Base-by-base conservation (phyloP, 2,329 filamentous ascomycete species). In the Colletotrichum euphorbiae region DNA sequence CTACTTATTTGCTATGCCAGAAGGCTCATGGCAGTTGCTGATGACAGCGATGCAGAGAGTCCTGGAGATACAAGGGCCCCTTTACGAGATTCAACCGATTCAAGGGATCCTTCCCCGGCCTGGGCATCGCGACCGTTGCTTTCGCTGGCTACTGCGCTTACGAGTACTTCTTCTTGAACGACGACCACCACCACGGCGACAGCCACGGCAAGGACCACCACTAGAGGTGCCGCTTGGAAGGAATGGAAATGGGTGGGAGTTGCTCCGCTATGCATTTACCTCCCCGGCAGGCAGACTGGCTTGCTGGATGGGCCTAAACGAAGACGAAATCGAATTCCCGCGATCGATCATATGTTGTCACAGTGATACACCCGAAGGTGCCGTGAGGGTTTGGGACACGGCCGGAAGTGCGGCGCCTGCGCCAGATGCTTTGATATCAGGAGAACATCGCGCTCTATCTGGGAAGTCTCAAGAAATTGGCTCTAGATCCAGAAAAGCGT, bases 71-170 rank as follows among this genome's bases (percentile, higher is more conserved):
- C 85, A 90, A 87, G 40, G 96, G 95, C 71, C 90, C 89, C 62
- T 98, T 98, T 85, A 91, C 90, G 72, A 89, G 95, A 75, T 92
- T 85, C 83, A 97, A 97, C 83, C 91, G 96, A 74, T 96, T 98
- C 85, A 94, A 91, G 83, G 85, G 87, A 75, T 85, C 89, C 71
- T 93, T 99, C 78, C 96, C 96, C 42, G 96, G 96, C 70, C 86
- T 99, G 75, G 96, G 96, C 72, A 97, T 95, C 74, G 96, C 94
- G 36, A 92, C 92, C 5, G 94, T 96, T 69, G 94, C 95, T 51
- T 99, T 99, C 80, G 89, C 91, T 56, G 90, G 85, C 71, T 99
- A 99, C 84, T 93, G 94, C 80, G 89, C 88, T 69, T 97, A 93
- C 81, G 96, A 99, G 84, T 89, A 96, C 80, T 82, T 97, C 62